Percentiles rank a stretch among this genome's conserved stretches.
Conservation (phyloP, 345 rosid species). For the Odontarrhena argentea region DNA sequence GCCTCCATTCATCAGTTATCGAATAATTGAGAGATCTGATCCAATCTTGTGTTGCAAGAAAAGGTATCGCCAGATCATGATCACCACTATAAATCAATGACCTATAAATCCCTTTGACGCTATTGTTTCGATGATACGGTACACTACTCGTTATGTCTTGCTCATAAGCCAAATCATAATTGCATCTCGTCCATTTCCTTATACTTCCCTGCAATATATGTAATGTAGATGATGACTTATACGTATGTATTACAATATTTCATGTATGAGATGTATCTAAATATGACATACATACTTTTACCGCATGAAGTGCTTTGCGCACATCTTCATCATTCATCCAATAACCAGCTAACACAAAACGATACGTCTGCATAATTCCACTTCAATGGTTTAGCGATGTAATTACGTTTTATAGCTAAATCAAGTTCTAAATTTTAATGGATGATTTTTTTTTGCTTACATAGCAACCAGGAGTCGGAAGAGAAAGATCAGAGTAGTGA, state of each 20-base stretch:
- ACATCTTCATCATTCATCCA: too few species aligned
- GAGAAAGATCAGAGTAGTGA: conserved; percentile 20
- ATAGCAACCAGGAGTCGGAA: conserved; percentile 30
- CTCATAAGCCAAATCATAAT: conserved; percentile 25
- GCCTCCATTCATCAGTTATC: conserved; percentile 19
- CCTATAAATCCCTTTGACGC: conserved; percentile 3
- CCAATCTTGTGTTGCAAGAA: conserved; percentile 55
- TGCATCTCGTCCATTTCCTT: conserved; percentile 29
- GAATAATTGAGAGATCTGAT: too few species aligned
- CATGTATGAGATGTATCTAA: too few species aligned
- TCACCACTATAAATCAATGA: too few species aligned
- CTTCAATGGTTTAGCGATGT: background rate
- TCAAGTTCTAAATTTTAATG: background rate
- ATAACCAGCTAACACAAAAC: background rate
- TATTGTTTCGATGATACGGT: conserved; percentile 24
- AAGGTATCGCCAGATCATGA: too few species aligned
- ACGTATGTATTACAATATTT: too few species aligned
- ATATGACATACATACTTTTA: conserved; percentile 11
- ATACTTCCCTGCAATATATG: conserved; percentile 21
- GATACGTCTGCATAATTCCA: background rate
- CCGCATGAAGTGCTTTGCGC: conserved; percentile 26
- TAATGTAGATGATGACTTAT: background rate
- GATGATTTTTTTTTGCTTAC: conserved; percentile 7
- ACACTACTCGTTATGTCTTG: conserved; percentile 26
- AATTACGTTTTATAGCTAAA: background rate